Conservation (phyloP, 345 rosid species). For the rapeseed (Brassica napus) region Da-Ae NC_063451.1:25588001-25588500, state of each 20-base stretch:
- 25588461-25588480: too few species aligned
- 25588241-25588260: not conserved
- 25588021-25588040: slow-evolving; percentile 38
- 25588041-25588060: slow-evolving; percentile 30
- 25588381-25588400: not conserved
- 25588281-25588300: slow-evolving; percentile 58
- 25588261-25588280: not conserved
- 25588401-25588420: too few species aligned
- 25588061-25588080: slow-evolving; percentile 43
- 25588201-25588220: not conserved
- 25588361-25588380: not conserved
- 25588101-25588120: not conserved
- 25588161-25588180: slow-evolving; percentile 33
- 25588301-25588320: slow-evolving; percentile 68
- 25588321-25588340: slow-evolving; percentile 75
- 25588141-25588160: slow-evolving; percentile 25
- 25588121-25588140: not conserved
- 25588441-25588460: too few species aligned
- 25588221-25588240: not conserved
- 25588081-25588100: not conserved
- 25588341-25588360: slow-evolving; percentile 69
- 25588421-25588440: too few species aligned
- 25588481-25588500: too few species aligned
- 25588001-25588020: slow-evolving; percentile 41
- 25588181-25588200: slow-evolving; percentile 30